Percentiles rank a stretch among this genome's conserved stretches.
Evolutionary conservation across 192 early-diverging fungal species (phyloP).

Genomic region (Podila epigama): DNA sequence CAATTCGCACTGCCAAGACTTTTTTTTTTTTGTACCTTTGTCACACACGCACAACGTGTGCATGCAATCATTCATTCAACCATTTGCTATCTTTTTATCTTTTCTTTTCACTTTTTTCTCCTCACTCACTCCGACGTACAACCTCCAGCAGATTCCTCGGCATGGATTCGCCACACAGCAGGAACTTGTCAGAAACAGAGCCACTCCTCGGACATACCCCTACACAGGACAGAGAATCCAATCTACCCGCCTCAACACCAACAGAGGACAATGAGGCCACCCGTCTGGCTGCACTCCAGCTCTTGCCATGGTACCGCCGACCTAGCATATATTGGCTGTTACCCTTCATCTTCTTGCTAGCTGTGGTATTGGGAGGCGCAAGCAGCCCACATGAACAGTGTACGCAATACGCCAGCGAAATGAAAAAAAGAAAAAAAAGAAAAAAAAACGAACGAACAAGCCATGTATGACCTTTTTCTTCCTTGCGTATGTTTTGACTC

Average conservation of each 20-base stretch:
- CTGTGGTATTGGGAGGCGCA: conserved; percentile 12
- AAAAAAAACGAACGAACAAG: too few relatives aligned
- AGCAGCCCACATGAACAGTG: conserved; percentile 24
- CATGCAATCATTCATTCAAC: neutral
- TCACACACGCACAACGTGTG: too few relatives aligned
- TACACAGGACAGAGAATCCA: neutral
- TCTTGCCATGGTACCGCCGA: conserved; percentile 32
- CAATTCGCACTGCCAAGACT: too few relatives aligned
- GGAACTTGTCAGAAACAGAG: neutral
- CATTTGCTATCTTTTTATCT: neutral
- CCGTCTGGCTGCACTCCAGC: conserved; percentile 9
- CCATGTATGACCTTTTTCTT: too few relatives aligned
- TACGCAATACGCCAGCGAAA: neutral
- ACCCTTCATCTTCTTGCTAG: conserved; percentile 27
- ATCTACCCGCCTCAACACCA: neutral
- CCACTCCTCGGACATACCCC: neutral
- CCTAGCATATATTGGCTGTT: conserved; percentile 19
- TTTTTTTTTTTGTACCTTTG: too few relatives aligned
- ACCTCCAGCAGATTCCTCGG: neutral
- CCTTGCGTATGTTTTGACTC: too few relatives aligned
- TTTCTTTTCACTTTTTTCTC: neutral
- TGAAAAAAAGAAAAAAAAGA: too few relatives aligned
- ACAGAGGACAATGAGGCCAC: conserved; percentile 6
- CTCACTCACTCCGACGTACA: neutral
- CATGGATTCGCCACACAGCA: neutral